phyloP scores from a whole-genome alignment of 2,329 filamentous ascomycete species.

The Pseudogymnoascus sp. region DNA sequence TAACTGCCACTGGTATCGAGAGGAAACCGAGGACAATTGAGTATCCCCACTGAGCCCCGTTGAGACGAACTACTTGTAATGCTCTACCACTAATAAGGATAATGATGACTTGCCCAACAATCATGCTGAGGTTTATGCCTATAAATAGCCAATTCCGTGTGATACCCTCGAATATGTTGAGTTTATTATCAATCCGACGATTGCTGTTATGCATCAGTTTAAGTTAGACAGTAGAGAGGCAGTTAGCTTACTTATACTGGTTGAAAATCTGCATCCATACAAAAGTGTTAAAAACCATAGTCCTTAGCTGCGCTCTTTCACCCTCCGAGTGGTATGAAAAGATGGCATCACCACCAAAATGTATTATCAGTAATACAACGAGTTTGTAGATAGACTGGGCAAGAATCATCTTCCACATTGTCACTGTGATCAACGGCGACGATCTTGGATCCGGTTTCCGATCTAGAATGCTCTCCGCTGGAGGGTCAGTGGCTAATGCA shows the following conservation, averaged over 20 bases:
- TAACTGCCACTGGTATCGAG: constrained; percentile 77
- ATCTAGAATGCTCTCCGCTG: constrained; percentile 51
- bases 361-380: constrained; percentile 68
- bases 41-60: constrained; percentile 76
- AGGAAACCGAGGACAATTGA: constrained; percentile 76
- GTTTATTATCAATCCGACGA: constrained; percentile 84
- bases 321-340: constrained; percentile 45
- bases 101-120: too few relatives aligned
- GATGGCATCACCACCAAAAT: constrained; percentile 63
- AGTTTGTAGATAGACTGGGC: constrained; percentile 57
- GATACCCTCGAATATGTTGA: constrained; percentile 93
- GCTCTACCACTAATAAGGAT: constrained; percentile 47
- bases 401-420: constrained; percentile 61
- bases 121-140: constrained; percentile 55
- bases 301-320: constrained; percentile 44
- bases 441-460: constrained; percentile 44
- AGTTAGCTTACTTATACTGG: constrained; percentile 65
- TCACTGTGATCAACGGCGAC: constrained; percentile 38
- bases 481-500: constrained; percentile 57
- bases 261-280: constrained; percentile 78
- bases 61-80: constrained; percentile 60
- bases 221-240: neutral
- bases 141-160: constrained; percentile 84
- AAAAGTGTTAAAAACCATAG: constrained; percentile 63
- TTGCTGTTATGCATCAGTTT: constrained; percentile 49